These are phyloP conservation scores for Firmiana major DNA, from an alignment of 345 rosid species.

Conservation along the genomic window DNA sequence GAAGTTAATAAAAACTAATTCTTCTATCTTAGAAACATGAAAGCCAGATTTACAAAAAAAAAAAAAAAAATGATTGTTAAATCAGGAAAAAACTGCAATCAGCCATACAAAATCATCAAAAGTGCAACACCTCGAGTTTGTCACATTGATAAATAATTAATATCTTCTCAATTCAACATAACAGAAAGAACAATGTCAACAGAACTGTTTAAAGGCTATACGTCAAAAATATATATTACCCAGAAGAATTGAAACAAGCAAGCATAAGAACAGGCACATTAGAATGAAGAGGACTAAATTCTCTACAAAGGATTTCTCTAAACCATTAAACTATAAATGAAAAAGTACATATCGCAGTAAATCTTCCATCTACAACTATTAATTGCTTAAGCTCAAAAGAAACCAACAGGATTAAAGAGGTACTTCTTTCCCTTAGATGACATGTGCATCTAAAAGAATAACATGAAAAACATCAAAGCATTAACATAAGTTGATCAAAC, in stretches of 20 bases:
- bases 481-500: conserved; percentile 32
- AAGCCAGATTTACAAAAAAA: too few species aligned
- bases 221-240: too few species aligned
- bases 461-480: conserved; percentile 28
- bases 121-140: too few species aligned
- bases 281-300: background rate
- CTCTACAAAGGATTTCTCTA: conserved; percentile 38
- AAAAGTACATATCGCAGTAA: conserved; percentile 32
- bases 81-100: background rate
- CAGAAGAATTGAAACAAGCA: background rate
- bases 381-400: conserved; percentile 18
- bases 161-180: too few species aligned
- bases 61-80: too few species aligned
- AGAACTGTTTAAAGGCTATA: background rate
- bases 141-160: too few species aligned
- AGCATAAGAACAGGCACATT: background rate
- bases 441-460: conserved; percentile 26
- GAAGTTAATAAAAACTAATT: too few species aligned
- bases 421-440: conserved; percentile 23
- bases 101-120: background rate
- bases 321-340: conserved; percentile 28
- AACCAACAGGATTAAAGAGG: conserved; percentile 26
- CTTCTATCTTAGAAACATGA: too few species aligned
- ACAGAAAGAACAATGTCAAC: too few species aligned
- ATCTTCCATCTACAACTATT: conserved; percentile 43